A percentile compares a stretch with the other conserved stretches of the same genome.
These are phyloP conservation scores for Alternaria burnsii DNA, from an alignment of 2,329 filamentous ascomycete genomes.

Conservation along the genomic window DNA sequence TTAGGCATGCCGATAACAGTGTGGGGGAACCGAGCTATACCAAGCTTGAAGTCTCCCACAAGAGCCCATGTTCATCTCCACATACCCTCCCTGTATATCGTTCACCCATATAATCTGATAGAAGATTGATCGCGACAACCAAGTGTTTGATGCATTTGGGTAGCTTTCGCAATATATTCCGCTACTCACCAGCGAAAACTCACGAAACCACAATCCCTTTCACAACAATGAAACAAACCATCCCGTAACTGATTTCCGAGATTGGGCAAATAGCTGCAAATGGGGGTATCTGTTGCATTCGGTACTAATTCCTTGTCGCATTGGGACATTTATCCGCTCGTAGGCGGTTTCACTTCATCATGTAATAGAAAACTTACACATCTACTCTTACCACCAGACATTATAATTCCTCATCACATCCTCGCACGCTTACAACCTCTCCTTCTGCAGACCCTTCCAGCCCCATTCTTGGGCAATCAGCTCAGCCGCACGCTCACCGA, in stretches of 20 bases:
- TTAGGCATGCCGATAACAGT: no score
- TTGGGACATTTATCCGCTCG: not conserved
- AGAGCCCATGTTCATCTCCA: no score
- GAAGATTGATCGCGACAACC: no score
- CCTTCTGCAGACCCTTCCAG: conserved; percentile 66
- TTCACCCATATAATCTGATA: no score
- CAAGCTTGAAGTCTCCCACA: no score
- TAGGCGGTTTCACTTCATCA: conserved; percentile 1
- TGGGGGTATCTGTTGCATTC: not conserved
- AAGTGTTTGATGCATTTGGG: no score
- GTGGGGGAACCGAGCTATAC: no score
- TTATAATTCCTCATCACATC: no score
- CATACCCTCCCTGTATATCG: no score
- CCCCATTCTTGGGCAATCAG: conserved; percentile 78
- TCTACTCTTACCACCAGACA: not conserved
- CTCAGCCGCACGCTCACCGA: conserved; percentile 86
- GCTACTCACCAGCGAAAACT: not conserved
- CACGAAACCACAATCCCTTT: rapidly evolving
- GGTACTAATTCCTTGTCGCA: not conserved
- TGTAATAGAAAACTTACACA: not conserved
- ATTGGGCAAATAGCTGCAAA: not conserved
- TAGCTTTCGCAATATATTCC: not conserved
- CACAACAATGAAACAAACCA: no score
- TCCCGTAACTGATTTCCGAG: no score
- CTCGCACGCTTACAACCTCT: conserved; percentile 58